phyloP scores from a whole-genome alignment of 805 yeast species.

The Metschnikowia dekortorum region DNA sequence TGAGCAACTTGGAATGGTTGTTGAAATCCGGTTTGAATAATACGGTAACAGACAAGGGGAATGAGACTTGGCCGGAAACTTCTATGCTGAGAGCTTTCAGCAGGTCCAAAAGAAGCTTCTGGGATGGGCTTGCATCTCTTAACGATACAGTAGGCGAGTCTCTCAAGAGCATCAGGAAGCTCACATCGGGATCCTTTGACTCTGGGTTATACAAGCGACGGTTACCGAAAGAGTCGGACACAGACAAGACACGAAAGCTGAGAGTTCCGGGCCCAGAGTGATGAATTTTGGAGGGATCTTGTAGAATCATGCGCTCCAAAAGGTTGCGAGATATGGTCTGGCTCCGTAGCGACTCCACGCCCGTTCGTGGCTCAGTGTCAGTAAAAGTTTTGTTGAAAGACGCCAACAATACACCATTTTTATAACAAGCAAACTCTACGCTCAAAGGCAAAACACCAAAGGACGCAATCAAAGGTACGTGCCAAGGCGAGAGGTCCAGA shows the following conservation, averaged over 20 bases:
- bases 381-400: conserved; percentile 23
- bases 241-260: conserved; percentile 32
- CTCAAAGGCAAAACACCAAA: conserved; percentile 71
- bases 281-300: conserved; percentile 21
- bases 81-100: conserved; percentile 28
- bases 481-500: conserved; percentile 40
- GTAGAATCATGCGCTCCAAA: conserved; percentile 33
- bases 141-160: conserved; percentile 23
- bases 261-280: conserved; percentile 19
- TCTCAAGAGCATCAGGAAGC: conserved; percentile 25
- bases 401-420: conserved; percentile 23
- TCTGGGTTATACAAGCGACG: conserved; percentile 31
- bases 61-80: background rate
- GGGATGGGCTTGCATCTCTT: conserved; percentile 17
- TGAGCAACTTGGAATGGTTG: conserved; percentile 21
- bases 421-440: conserved; percentile 22
- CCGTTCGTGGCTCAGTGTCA: conserved; percentile 18
- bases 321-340: conserved; percentile 25
- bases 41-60: conserved; percentile 35
- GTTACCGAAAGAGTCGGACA: conserved; percentile 33
- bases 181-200: conserved; percentile 34
- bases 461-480: conserved; percentile 47
- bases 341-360: conserved; percentile 16
- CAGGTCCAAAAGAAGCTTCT: conserved; percentile 24
- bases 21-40: conserved; percentile 22